A percentile compares a stretch with the other conserved stretches of the same genome.
Conservation (phyloP, 331 rosid species). For the Malus hybrid region DNA sequence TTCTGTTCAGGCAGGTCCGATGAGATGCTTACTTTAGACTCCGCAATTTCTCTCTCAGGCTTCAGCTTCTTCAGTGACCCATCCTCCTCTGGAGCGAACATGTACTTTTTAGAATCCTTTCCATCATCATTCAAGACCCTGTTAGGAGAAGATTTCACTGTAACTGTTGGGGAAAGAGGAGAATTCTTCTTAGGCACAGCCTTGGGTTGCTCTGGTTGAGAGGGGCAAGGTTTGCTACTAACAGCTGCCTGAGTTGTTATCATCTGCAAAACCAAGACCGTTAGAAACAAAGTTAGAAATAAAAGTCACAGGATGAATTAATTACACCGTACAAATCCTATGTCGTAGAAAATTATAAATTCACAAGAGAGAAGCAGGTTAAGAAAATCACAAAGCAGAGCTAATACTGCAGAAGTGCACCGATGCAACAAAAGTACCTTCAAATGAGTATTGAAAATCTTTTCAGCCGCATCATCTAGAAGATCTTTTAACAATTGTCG, state of each 20-base stretch:
- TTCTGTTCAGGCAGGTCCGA: constrained; percentile 6
- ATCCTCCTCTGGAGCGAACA: constrained; percentile 1
- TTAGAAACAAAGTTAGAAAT: constrained; percentile 2
- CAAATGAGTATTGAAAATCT: constrained; percentile 34
- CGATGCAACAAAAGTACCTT: constrained; percentile 28
- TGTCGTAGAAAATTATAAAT: too few species aligned
- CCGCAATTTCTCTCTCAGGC: neutral
- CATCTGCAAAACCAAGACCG: constrained; percentile 19
- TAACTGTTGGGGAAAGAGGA: neutral
- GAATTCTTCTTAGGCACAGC: neutral
- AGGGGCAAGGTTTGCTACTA: neutral
- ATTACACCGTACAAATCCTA: neutral
- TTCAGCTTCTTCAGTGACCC: constrained; percentile 8
- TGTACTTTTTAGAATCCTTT: constrained; percentile 2
- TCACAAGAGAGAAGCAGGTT: neutral
- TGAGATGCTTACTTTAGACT: constrained; percentile 15
- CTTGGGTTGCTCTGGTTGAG: constrained; percentile 17
- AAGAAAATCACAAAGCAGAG: neutral
- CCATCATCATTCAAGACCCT: neutral
- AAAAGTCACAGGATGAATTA: neutral
- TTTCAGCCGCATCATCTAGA: constrained; percentile 49
- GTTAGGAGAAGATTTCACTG: neutral
- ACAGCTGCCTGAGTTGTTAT: constrained; percentile 11
- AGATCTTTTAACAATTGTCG: constrained; percentile 38
- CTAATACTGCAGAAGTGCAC: neutral